phyloP scores from a whole-genome alignment of 2,329 filamentous ascomycete genomes.

The Coniochaeta sp. region DNA sequence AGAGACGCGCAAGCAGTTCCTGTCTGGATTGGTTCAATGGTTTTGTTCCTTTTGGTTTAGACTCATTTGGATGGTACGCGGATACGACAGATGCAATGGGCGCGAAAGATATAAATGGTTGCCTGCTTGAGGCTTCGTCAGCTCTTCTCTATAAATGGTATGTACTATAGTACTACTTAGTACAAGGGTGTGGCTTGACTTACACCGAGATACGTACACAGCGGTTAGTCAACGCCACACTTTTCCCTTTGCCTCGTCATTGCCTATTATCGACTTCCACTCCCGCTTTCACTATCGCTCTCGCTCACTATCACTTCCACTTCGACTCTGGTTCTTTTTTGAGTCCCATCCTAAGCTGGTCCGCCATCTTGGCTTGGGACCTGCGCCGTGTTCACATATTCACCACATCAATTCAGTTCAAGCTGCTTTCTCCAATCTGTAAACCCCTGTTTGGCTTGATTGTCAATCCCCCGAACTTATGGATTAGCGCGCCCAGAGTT shows the following conservation, averaged over 20 bases:
- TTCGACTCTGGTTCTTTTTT: too few relatives aligned
- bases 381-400: not conserved
- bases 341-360: not conserved
- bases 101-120: not conserved
- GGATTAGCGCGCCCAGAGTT: not conserved
- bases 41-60: too few relatives aligned
- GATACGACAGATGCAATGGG: not conserved
- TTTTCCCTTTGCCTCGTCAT: not conserved
- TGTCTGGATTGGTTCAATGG: too few relatives aligned
- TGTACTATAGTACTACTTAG: too few relatives aligned
- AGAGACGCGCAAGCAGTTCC: too few relatives aligned
- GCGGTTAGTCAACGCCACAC: not conserved
- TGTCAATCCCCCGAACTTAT: not conserved
- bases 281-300: too few relatives aligned
- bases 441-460: too few relatives aligned
- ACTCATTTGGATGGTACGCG: too few relatives aligned
- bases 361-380: not conserved
- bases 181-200: not conserved
- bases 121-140: not conserved
- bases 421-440: too few relatives aligned
- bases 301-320: not conserved
- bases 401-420: not conserved
- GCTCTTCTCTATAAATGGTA: not conserved
- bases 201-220: too few relatives aligned
- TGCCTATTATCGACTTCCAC: not conserved